Evolutionary conservation across 371 early-diverging fungal species (phyloP).

Genomic region (Encephalitozoon hellem): DNA sequence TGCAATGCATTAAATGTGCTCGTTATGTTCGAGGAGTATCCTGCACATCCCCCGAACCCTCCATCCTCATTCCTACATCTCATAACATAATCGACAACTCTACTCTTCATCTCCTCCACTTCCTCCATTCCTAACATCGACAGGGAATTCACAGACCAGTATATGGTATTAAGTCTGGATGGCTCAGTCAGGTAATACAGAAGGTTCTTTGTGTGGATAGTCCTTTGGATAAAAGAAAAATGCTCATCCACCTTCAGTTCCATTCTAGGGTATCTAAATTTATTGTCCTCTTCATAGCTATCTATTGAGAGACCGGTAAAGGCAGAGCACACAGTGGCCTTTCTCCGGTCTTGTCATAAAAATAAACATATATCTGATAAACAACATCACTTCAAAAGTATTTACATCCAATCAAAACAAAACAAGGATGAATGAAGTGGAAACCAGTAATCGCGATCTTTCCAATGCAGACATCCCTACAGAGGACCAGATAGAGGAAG

Average conservation of each 20-base stretch:
- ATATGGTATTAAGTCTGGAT: slow-evolving; percentile 45
- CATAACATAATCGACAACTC: slow-evolving; percentile 26
- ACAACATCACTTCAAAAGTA: neutral
- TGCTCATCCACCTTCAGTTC: slow-evolving; percentile 25
- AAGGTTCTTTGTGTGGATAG: slow-evolving; percentile 18
- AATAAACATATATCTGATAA: neutral
- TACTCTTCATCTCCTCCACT: neutral
- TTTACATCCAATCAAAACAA: neutral
- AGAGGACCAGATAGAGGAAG: slow-evolving; percentile 55
- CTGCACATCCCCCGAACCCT: slow-evolving; percentile 76
- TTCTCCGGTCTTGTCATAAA: neutral
- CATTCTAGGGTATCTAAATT: neutral
- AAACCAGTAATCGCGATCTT: neutral
- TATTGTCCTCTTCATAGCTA: neutral
- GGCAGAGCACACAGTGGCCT: neutral
- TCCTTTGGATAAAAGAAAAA: slow-evolving; percentile 34
- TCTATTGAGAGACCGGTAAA: neutral
- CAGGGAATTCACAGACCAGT: slow-evolving; percentile 50
- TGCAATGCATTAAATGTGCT: slow-evolving; percentile 86
- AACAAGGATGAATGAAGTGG: slow-evolving; percentile 6
- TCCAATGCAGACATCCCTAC: slow-evolving; percentile 9
- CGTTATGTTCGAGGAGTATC: slow-evolving; percentile 79
- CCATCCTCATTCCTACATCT: slow-evolving; percentile 62
- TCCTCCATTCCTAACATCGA: slow-evolving; percentile 18
- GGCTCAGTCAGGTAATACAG: slow-evolving; percentile 45